Evolutionary conservation across 495 filamentous ascomycete genomes (phyloP).

Genomic region (Penicillium cataractarum): DNA sequence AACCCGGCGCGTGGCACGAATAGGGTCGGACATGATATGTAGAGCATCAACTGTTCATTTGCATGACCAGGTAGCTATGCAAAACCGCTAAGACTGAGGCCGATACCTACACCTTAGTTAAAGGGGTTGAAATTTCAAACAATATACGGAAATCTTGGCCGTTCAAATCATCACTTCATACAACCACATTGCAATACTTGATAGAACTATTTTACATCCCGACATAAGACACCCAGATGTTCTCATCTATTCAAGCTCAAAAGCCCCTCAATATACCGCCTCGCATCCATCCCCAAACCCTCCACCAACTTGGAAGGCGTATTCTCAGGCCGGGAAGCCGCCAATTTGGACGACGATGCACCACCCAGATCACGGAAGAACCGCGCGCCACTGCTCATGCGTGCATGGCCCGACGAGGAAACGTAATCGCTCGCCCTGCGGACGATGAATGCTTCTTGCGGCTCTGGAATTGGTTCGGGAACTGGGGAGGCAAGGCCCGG

Average conservation of each 20-base stretch:
- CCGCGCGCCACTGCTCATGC: slow-evolving; percentile 48
- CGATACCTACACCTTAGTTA: no score
- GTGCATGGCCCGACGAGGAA: slow-evolving; percentile 31
- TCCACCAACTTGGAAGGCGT: slow-evolving; percentile 72
- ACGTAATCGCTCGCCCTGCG: slow-evolving; percentile 72
- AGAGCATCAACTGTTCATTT: no score
- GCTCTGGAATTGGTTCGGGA: background rate
- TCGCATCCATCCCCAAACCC: slow-evolving; percentile 85
- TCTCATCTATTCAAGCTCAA: slow-evolving; percentile 71
- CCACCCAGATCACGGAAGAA: slow-evolving; percentile 54
- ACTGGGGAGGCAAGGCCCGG: background rate
- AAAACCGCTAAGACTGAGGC: no score
- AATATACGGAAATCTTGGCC: no score
- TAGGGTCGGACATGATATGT: no score
- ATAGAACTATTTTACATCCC: background rate
- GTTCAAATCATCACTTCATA: background rate
- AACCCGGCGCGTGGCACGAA: no score
- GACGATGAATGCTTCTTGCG: slow-evolving; percentile 79
- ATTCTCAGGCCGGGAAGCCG: slow-evolving; percentile 43
- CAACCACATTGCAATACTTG: background rate
- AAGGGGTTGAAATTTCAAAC: no score
- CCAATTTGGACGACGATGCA: slow-evolving; percentile 30
- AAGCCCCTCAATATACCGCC: slow-evolving; percentile 82
- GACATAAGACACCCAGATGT: background rate
- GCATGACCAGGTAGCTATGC: no score